phyloP scores from a whole-genome alignment of 2,329 filamentous ascomycete species.

The Xylaria sp. region DNA sequence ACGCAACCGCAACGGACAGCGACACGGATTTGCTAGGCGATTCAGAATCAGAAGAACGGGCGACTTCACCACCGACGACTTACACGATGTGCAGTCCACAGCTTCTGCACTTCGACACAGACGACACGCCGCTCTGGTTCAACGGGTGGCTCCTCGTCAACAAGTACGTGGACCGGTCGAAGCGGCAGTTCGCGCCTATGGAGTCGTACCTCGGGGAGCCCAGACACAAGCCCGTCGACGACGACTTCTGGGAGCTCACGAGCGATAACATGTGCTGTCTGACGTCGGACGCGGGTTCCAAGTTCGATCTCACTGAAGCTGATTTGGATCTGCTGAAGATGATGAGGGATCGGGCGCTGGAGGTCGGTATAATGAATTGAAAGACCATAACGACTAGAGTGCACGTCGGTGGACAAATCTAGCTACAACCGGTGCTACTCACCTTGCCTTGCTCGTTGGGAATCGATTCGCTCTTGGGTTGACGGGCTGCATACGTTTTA shows the following conservation, averaged over 20 bases:
- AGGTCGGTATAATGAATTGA: slow-evolving; percentile 26
- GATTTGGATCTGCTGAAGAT: slow-evolving; percentile 47
- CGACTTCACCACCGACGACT: slow-evolving; percentile 34
- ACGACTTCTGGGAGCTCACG: slow-evolving; percentile 50
- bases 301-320: slow-evolving; percentile 41
- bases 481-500: not conserved
- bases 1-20: not conserved
- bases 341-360: slow-evolving; percentile 46
- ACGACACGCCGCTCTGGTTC: slow-evolving; percentile 58
- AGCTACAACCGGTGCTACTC: not conserved
- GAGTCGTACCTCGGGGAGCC: slow-evolving; percentile 51
- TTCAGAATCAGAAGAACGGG: not conserved
- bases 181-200: slow-evolving; percentile 52
- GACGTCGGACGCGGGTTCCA: slow-evolving; percentile 44
- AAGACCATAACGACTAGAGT: not conserved
- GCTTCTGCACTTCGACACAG: slow-evolving; percentile 56
- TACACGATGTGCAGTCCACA: slow-evolving; percentile 58
- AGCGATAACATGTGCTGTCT: slow-evolving; percentile 52
- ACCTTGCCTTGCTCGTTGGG: not conserved
- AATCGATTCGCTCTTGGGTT: not conserved
- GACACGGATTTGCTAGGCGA: not conserved
- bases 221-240: slow-evolving; percentile 33
- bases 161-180: slow-evolving; percentile 54
- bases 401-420: not conserved
- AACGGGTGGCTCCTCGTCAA: slow-evolving; percentile 58